Percentiles rank a stretch among this genome's conserved stretches.
These are phyloP conservation scores for Extremus antarcticus DNA, from an alignment of 495 filamentous ascomycete genomes.

Conservation along the genomic window DNA sequence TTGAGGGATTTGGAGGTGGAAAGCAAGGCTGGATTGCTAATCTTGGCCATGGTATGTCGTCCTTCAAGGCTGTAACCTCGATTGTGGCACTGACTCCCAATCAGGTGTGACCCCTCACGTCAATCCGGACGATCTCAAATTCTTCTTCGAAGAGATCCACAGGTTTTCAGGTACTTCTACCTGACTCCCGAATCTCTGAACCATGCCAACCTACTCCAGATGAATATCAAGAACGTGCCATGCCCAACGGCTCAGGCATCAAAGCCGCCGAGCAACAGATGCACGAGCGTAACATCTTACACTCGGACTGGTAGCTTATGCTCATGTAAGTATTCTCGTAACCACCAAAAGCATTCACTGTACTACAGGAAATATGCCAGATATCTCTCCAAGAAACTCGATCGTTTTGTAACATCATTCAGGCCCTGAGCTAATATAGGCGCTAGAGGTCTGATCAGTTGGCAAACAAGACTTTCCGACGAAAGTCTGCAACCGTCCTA, in stretches of 20 bases:
- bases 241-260: conserved; percentile 2
- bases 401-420: no score
- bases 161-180: conserved; percentile 38
- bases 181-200: conserved; percentile 11
- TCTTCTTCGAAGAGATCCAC: conserved; percentile 89
- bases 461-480: no score
- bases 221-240: conserved; percentile 5
- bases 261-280: conserved; percentile 13
- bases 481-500: no score
- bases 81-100: conserved; percentile 3
- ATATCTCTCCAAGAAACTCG: no score
- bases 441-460: no score
- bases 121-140: conserved; percentile 79
- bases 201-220: conserved; percentile 13
- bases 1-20: conserved; percentile 73
- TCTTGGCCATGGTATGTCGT: conserved; percentile 70
- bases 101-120: conserved; percentile 85
- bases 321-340: no score
- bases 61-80: neutral
- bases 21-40: conserved; percentile 84
- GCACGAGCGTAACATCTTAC: conserved; percentile 17
- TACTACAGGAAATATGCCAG: no score
- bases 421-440: no score
- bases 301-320: conserved; percentile 13
- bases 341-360: no score